A percentile compares a stretch with the other conserved stretches of the same genome.
Conservation (phyloP, 176 grass and related monocot genomes). For the Poa annua region DNA sequence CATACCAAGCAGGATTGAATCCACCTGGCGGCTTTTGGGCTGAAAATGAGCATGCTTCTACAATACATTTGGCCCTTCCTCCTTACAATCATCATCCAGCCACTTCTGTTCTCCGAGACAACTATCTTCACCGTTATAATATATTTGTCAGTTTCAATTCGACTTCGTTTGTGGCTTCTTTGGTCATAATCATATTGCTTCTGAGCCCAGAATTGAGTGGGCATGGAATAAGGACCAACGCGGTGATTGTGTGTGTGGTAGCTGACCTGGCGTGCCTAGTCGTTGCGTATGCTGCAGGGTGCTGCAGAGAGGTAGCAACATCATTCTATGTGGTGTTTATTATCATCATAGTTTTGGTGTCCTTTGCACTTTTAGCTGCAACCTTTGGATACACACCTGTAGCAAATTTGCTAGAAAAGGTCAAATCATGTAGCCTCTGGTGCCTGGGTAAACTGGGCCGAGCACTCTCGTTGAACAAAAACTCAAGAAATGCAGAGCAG, state of each 20-base stretch:
- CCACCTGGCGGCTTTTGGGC: slow-evolving; percentile 61
- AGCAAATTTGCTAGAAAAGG: neutral
- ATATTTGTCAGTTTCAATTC: slow-evolving; percentile 44
- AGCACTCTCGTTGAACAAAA: neutral
- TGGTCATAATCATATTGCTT: slow-evolving; percentile 57
- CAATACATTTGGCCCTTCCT: neutral
- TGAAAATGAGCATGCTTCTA: slow-evolving; percentile 24
- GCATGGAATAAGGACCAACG: slow-evolving; percentile 48
- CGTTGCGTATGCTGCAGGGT: slow-evolving; percentile 50
- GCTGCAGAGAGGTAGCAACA: slow-evolving; percentile 16
- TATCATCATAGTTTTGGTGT: slow-evolving; percentile 31
- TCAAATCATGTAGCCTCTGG: neutral
- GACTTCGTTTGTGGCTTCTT: slow-evolving; percentile 55
- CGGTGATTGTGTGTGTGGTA: slow-evolving; percentile 41
- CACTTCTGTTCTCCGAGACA: slow-evolving; percentile 41
- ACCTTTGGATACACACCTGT: slow-evolving; percentile 2
- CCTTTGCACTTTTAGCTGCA: slow-evolving; percentile 20
- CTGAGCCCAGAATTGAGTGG: slow-evolving; percentile 46
- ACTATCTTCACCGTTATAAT: slow-evolving; percentile 20
- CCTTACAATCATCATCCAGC: slow-evolving; percentile 20
- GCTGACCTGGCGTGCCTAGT: slow-evolving; percentile 30
- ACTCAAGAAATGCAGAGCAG: neutral
- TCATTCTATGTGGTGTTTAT: slow-evolving; percentile 36
- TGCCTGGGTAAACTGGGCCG: neutral
- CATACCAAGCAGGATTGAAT: slow-evolving; percentile 56